A percentile compares a stretch with the other conserved stretches of the same genome.
Evolutionary conservation across 83 land plant genomes (phyloP).

Genomic region (Picea abies): DNA sequence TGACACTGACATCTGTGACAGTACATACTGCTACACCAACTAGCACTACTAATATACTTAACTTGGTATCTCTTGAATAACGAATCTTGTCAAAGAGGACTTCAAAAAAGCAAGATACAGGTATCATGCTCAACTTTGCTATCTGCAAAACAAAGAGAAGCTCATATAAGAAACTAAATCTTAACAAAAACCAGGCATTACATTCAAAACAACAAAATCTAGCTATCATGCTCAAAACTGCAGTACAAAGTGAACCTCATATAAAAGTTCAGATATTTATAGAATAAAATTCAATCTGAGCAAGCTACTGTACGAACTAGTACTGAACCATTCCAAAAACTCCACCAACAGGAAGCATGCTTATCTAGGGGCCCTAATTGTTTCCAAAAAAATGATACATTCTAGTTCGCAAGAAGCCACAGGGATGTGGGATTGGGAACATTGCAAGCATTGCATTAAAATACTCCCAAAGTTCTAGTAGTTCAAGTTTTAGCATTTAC

Average conservation of each 20-base stretch:
- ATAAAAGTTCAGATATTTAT: no score
- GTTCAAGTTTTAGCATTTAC: neutral
- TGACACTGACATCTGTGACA: conserved; percentile 84
- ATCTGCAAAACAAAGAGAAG: conserved; percentile 42
- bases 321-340: neutral
- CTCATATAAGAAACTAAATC: conserved; percentile 1
- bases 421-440: neutral
- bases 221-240: neutral
- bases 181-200: neutral
- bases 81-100: conserved; percentile 63
- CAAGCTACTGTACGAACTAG: neutral
- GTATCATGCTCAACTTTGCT: conserved; percentile 87
- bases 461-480: neutral
- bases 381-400: neutral
- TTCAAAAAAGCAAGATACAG: conserved; percentile 74
- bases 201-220: neutral
- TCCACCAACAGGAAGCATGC: neutral
- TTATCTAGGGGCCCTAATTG: neutral
- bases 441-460: conserved; percentile 4
- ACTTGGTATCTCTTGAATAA: conserved; percentile 75
- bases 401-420: no score
- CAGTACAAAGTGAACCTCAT: neutral
- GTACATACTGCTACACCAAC: conserved; percentile 79
- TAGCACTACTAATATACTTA: conserved; percentile 62
- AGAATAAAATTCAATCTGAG: no score